These are phyloP conservation scores for Kodamaea sp. DNA, from an alignment of 1,139 yeast species.

Conservation along the genomic window DNA sequence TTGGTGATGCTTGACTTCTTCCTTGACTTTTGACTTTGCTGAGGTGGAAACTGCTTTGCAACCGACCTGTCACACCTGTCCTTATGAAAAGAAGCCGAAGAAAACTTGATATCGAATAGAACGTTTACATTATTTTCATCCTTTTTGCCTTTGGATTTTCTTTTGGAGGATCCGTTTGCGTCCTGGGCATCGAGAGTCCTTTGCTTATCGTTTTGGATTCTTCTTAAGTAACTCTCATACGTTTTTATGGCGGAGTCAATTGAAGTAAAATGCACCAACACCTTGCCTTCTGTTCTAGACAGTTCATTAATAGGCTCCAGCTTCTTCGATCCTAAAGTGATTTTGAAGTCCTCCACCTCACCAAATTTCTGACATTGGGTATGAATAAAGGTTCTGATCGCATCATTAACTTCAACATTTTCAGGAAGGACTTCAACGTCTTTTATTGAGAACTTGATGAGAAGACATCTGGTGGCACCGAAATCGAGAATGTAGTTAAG, in stretches of 20 bases:
- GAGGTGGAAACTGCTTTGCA: constrained; percentile 1
- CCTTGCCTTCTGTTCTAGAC: constrained; percentile 13
- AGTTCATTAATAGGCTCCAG: neutral
- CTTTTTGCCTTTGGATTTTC: constrained; percentile 3
- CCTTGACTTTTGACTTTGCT: constrained; percentile 1
- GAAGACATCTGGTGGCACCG: constrained; percentile 40
- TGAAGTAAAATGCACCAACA: constrained; percentile 38
- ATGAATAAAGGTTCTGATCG: constrained; percentile 19
- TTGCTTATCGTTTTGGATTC: constrained; percentile 27
- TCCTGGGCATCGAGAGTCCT: constrained; percentile 19
- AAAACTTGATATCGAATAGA: constrained; percentile 19
- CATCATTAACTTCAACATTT: constrained; percentile 3
- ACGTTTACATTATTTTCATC: constrained; percentile 10
- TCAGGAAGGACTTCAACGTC: constrained; percentile 2
- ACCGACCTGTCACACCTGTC: constrained; percentile 41
- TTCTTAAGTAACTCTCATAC: constrained; percentile 33
- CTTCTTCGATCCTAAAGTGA: constrained; percentile 2
- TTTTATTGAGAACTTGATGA: constrained; percentile 19
- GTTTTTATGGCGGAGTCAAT: constrained; percentile 44
- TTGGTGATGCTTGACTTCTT: constrained; percentile 1
- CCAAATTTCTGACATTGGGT: constrained; percentile 35
- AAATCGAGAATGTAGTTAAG: constrained; percentile 43
- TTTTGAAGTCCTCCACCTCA: constrained; percentile 34
- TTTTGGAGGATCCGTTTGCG: constrained; percentile 3
- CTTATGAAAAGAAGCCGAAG: constrained; percentile 26